Conservation (phyloP, 148 eudicot species). For the Nepenthes mirabilis region DNA sequence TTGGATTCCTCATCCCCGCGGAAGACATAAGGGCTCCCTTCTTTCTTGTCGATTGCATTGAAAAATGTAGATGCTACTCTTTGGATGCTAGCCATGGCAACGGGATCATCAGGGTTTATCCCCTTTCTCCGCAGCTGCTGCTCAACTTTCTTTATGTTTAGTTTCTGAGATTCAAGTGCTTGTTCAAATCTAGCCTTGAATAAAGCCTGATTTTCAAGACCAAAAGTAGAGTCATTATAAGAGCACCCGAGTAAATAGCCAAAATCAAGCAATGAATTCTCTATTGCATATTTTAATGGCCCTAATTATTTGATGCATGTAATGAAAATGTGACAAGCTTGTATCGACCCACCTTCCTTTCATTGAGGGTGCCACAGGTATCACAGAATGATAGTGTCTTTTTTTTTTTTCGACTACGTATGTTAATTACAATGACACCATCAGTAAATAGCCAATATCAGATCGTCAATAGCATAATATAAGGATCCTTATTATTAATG, state of each 20-base stretch:
- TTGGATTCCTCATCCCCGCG: conserved; percentile 33
- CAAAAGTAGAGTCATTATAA: neutral
- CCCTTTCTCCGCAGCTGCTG: conserved; percentile 82
- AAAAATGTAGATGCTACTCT: conserved; percentile 94
- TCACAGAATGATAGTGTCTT: no score
- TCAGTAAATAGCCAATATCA: no score
- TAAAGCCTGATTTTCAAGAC: conserved; percentile 54
- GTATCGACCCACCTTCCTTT: no score
- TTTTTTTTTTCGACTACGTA: no score
- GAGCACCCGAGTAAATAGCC: neutral
- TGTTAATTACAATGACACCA: no score
- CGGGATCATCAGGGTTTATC: conserved; percentile 95
- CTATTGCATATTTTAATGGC: neutral
- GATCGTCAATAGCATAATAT: no score
- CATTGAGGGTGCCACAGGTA: no score
- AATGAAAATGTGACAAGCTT: no score
- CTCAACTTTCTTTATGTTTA: conserved; percentile 84
- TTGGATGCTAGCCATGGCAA: conserved; percentile 90
- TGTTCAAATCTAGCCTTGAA: conserved; percentile 99
- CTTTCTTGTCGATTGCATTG: conserved; percentile 81
- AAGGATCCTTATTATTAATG: no score
- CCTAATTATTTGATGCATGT: no score
- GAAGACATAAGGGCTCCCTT: conserved; percentile 88
- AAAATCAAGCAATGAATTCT: neutral
- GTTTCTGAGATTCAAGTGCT: conserved; percentile 96